Base-by-base conservation (phyloP, 495 filamentous ascomycete genomes). In the Xylaria curta region DNA sequence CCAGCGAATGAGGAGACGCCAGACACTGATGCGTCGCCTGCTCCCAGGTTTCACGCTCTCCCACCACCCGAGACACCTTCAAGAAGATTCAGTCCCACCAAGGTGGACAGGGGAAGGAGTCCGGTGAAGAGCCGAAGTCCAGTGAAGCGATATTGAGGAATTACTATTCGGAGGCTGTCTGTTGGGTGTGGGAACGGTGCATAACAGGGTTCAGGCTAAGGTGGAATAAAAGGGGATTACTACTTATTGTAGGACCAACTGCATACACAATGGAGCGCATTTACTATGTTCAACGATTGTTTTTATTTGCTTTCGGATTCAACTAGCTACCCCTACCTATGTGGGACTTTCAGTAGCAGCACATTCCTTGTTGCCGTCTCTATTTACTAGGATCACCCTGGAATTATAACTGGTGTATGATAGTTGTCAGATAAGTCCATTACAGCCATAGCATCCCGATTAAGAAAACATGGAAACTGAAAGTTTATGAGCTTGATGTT, bases 31-130 rank as follows among this genome's bases (percentile, higher is more conserved):
- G 80, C 76, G 21, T 81, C 79, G 24, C 80, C 82, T 38, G 36
- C 8, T 0, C 73, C 79, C 5, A 70, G 69, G 58, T 71, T 75
- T 36, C 78, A 78, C 49, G 70, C 78, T 2, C 76, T 85, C 33
- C 74, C 80, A 68, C 78, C 83, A 33, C 79, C 79, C 3, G 79
- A 83, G 64, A 85, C 82, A 1, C 82, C 84, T 1, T 74, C 76
- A 3, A 74, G 72, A 17, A 76, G 81, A 70, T 76, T 80, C 28
- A 86, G 85, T 51, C 84, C 85, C 0, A 81, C 82, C 31, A 86
- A 85, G 66, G 78, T 80, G 12, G 83, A 85, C 19, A 77, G 84
- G 63, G 76, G 79, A 0, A 74, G 81, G 44, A 86, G 84, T 68
- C 82, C 83, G 4, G 74, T 80, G 1, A 84, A 84, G 76, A 75